Base-by-base conservation (phyloP, 495 filamentous ascomycete species). In the Alectoria sarmentosa region DNA sequence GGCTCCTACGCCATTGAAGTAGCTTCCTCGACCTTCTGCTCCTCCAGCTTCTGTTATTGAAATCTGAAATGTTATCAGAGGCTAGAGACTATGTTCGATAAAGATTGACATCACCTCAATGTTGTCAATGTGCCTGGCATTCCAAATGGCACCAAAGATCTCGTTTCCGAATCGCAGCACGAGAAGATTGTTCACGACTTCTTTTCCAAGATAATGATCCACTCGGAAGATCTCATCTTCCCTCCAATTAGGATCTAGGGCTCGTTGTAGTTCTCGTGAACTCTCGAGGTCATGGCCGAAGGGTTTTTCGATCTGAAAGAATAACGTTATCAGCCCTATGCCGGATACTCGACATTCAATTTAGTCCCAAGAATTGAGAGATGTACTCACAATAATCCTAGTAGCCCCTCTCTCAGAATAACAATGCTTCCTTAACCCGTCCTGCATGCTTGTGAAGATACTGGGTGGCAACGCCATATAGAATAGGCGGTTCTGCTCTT, bases 131-230 rank as follows among this genome's bases (percentile, higher is more conserved):
- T 98, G 93, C 74, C 94, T 90, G 61, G 92, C 86, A 80, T 97
- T 97, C 94, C 94, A 98, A 60, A 93, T 96, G 60, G 94, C 92
- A 62, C 91, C 91, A 70, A 98, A 95, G 82, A 98, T 97, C 72
- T 96, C 91, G 78, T 98, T 98, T 67, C 94, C 94, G 76, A 98
- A 98, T 69, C 95, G 85, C 64, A 98, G 85, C 67, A 97, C 96
- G 61, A 98, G 84, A 71, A 98, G 92, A 75, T 98, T 98, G 84
- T 98, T 98, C 65, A 98, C 94, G 91, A 98, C 98, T 81, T 98
- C 94, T 83, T 98, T 98, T 69, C 94, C 94, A 48, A 98, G 85
- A 74, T 98, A 98, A 78, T 98, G 94, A 76, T 98, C 94, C 71
- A 98, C 98, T 71, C 94, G 92, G 85, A 95, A 98, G 68, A 98